Conservation (phyloP, 2,329 filamentous ascomycete species). For the Pestalotiopsis fici region DNA sequence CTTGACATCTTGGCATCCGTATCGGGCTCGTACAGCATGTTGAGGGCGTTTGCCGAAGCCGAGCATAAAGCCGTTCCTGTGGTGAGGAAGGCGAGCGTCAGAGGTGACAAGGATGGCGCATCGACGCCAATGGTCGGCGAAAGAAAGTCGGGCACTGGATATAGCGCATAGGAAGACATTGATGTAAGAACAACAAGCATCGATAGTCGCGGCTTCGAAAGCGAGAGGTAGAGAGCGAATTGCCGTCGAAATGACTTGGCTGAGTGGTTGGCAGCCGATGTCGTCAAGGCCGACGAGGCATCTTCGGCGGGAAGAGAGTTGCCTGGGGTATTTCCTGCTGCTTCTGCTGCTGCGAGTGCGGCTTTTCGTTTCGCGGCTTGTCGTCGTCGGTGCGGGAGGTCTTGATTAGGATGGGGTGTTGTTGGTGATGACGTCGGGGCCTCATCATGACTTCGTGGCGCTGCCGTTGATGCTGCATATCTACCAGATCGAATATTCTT, state of each 20-base stretch:
- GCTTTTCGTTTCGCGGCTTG: constrained; percentile 23
- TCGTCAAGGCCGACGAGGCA: constrained; percentile 58
- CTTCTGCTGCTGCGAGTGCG: not conserved
- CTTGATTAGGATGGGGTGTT: constrained; percentile 14
- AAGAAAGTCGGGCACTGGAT: constrained; percentile 87
- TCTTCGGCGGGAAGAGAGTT: constrained; percentile 43
- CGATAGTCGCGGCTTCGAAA: constrained; percentile 93
- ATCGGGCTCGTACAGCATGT: constrained; percentile 93
- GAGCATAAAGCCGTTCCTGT: constrained; percentile 84
- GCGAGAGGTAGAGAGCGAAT: constrained; percentile 79
- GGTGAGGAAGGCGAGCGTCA: constrained; percentile 91
- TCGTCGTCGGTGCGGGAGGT: constrained; percentile 26
- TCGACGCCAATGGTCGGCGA: constrained; percentile 60
- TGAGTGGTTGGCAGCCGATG: constrained; percentile 50
- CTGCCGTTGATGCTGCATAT: constrained; percentile 4
- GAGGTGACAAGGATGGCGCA: constrained; percentile 81
- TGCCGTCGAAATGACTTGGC: constrained; percentile 61
- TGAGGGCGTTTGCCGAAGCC: constrained; percentile 91
- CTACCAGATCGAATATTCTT: constrained; percentile 3
- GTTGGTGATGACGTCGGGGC: constrained; percentile 8
- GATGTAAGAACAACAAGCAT: constrained; percentile 89
- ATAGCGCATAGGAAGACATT: constrained; percentile 88
- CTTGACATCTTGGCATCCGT: constrained; percentile 92
- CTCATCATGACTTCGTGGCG: constrained; percentile 7
- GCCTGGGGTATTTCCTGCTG: constrained; percentile 15